Base-by-base conservation (phyloP, 345 rosid genomes). In the Murraya paniculata region DNA sequence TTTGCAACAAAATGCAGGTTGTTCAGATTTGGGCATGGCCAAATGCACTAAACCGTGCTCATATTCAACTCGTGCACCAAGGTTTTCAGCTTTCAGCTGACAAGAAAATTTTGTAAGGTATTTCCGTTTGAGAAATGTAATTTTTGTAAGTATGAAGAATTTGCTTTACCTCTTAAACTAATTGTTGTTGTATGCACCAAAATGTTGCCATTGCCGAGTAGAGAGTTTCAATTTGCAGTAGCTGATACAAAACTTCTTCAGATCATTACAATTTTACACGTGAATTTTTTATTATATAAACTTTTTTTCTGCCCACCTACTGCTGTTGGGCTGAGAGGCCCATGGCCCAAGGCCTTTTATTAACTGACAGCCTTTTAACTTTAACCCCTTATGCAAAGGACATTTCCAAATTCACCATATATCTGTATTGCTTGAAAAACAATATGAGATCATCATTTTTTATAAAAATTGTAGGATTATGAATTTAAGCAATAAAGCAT, bases 1-100 rank as follows among this genome's bases (percentile, higher is more conserved):
- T 4, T 38, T 68, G 60, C 76, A 69, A 41, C 28, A 53, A 27
- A 78, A 48, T 68, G 38, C 31, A 39, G 72, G 35, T 57, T 74
- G 62, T 4, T 30, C 36, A 36, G 74, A 28, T 24, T 24, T 7
- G 13, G 33, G 22, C 48, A 22, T 59, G 19, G 16, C 18, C 35
- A 39, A n/a, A 36, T 10, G 9, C 38, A 68, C 19, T 53, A 73
- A 58, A 10, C 56, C 0, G 8, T 50, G 64, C 28, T 16, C 68
- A 1, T 24, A 25, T 24, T 28, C 35, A 1, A 14, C 36, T 31
- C 35, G 39, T 25, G 61, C 10, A 25, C 28, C 48, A 45, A 61
- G 50, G 50, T 45, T 11, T 41, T 2, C 0, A 16, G 58, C n/a
- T 28, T n/a, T 41, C 0, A 1, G 58, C 16, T 10, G 60, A 64